phyloP scores from a whole-genome alignment of 1,139 yeast genomes.

The Taphrina flavorubra region DNA sequence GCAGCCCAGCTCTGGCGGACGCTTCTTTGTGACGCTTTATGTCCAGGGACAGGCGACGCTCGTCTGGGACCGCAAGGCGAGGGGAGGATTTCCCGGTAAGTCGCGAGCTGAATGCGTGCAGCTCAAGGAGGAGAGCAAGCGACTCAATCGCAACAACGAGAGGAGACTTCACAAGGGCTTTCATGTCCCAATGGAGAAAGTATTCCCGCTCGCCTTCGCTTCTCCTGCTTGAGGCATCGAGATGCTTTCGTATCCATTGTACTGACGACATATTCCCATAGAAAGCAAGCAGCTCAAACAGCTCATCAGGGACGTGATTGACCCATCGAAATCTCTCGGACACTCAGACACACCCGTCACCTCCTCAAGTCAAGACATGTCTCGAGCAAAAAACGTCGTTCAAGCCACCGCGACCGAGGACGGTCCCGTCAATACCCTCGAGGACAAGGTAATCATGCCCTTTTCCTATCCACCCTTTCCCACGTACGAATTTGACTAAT shows the following conservation, averaged over 20 bases:
- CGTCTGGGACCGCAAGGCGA: slow-evolving; percentile 62
- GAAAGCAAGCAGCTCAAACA: slow-evolving; percentile 67
- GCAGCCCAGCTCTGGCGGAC: slow-evolving; percentile 62
- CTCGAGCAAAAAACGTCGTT: slow-evolving; percentile 32
- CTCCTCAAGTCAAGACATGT: neutral
- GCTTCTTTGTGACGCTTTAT: slow-evolving; percentile 57
- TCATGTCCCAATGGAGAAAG: neutral
- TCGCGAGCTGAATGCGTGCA: neutral
- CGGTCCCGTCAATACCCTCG: slow-evolving; percentile 30
- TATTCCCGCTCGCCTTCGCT: neutral
- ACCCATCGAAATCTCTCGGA: slow-evolving; percentile 58
- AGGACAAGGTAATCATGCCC: slow-evolving; percentile 29
- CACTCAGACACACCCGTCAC: slow-evolving; percentile 53
- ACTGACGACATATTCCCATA: slow-evolving; percentile 34
- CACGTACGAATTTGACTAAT: too few relatives aligned
- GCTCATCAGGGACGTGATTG: slow-evolving; percentile 58
- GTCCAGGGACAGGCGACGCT: slow-evolving; percentile 46
- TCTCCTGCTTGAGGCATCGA: neutral
- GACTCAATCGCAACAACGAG: neutral
- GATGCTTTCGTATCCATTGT: neutral
- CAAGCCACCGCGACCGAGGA: slow-evolving; percentile 28
- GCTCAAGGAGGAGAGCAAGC: neutral
- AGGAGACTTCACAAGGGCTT: too few relatives aligned
- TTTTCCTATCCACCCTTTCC: neutral
- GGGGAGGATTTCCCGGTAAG: slow-evolving; percentile 64